phyloP scores from a whole-genome alignment of 2,329 filamentous ascomycete species.

The Pestalotiopsis sp. region DNA sequence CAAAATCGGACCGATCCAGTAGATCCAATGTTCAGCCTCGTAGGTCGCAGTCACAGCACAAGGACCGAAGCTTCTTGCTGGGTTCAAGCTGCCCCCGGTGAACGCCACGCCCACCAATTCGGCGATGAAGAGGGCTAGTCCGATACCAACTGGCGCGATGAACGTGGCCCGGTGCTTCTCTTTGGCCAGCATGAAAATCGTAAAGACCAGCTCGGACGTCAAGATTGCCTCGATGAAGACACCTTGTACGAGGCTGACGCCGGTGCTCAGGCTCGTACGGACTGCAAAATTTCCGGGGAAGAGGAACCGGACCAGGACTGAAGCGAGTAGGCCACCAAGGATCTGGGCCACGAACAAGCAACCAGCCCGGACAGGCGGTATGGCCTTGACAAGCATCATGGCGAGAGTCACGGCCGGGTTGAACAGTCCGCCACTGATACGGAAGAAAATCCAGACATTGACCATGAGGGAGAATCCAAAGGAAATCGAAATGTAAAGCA shows the following conservation, averaged over 20 bases:
- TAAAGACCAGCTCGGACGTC: conserved; percentile 54
- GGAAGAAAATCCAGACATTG: conserved; percentile 41
- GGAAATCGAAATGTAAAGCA: conserved; percentile 34
- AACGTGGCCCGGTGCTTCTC: conserved; percentile 66
- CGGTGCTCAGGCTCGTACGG: conserved; percentile 45
- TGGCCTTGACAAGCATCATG: conserved; percentile 18
- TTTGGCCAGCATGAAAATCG: conserved; percentile 60
- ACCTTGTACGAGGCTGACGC: conserved; percentile 46
- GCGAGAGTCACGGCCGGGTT: conserved; percentile 23
- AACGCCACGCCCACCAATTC: conserved; percentile 46
- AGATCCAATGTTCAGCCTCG: conserved; percentile 26
- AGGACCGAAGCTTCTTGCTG: conserved; percentile 47
- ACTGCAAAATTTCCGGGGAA: conserved; percentile 51
- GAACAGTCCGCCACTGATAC: conserved; percentile 31
- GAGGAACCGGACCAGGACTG: conserved; percentile 37
- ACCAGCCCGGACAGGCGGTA: conserved; percentile 10
- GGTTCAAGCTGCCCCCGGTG: conserved; percentile 50
- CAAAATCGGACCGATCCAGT: conserved; percentile 33
- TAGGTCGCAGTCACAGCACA: conserved; percentile 39
- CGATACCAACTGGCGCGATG: conserved; percentile 64
- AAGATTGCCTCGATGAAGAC: conserved; percentile 59
- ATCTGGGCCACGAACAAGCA: conserved; percentile 20
- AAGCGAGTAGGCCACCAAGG: conserved; percentile 23
- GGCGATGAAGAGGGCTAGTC: conserved; percentile 60
- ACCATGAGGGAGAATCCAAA: conserved; percentile 36